These are phyloP conservation scores for Candida corydali DNA, from an alignment of 805 yeast species.

Conservation along the genomic window DNA sequence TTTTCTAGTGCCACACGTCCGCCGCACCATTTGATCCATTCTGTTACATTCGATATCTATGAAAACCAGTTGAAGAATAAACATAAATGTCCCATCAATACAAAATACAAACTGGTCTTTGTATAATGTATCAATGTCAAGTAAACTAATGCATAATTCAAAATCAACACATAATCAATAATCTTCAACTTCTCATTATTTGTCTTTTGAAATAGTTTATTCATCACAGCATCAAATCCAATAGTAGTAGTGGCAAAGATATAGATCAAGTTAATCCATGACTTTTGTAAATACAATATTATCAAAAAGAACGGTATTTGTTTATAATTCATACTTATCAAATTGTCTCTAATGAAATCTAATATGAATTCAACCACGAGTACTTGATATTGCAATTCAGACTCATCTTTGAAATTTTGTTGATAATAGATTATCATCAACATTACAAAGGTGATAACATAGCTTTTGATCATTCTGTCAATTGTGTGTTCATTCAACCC, in stretches of 20 bases:
- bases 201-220: neutral
- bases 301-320: slow-evolving; percentile 2
- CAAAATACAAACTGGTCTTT: slow-evolving; percentile 1
- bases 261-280: slow-evolving; percentile 3
- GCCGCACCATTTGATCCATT: too few species aligned
- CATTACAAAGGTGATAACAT: slow-evolving; percentile 1
- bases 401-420: slow-evolving; percentile 1
- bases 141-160: slow-evolving; percentile 3
- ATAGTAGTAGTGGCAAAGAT: slow-evolving; percentile 4
- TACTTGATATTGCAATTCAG: slow-evolving; percentile 5
- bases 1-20: too few species aligned
- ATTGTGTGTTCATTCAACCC: slow-evolving; percentile 1
- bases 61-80: slow-evolving; percentile 5
- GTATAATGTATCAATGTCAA: slow-evolving; percentile 1
- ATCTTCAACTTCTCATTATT: slow-evolving; percentile 1
- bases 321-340: slow-evolving; percentile 2
- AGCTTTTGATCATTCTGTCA: slow-evolving; percentile 1
- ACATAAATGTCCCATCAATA: slow-evolving; percentile 3
- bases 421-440: slow-evolving; percentile 2
- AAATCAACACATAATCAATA: slow-evolving; percentile 3
- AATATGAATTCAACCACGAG: slow-evolving; percentile 5
- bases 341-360: slow-evolving; percentile 5
- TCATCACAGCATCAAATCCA: slow-evolving; percentile 3
- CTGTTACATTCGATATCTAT: too few species aligned
- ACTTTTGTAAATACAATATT: slow-evolving; percentile 4